Evolutionary conservation across 2,329 filamentous ascomycete species (phyloP), one percentile per base, ranked within the genome.

Genomic region (Talaromyces verruculosus): DNA sequence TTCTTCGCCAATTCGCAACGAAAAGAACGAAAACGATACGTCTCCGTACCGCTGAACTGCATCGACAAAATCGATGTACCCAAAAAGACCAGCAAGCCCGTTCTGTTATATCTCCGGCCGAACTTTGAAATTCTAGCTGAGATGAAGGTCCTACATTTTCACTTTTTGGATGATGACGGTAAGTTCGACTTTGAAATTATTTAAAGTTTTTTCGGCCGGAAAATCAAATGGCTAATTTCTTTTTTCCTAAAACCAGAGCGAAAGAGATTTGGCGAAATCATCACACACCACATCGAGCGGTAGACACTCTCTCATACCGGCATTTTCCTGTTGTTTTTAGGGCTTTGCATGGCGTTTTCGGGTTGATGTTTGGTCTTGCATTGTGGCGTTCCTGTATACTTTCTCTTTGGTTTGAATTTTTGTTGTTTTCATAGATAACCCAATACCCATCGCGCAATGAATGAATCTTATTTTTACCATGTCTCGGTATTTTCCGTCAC

Each of bases 1-100:
- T 79, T 76, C 63, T 80, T 81, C 67, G 77, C 78, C 5, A 81
- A 81, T 68, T 80, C 78, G 0, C 78, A 80, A 51, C 75, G 78
- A 8, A 76, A 72, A 35, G 76, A 78, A 47, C 69, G 74, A 10
- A 81, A 80, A 64, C 73, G 76, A 68, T 81, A 81, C 61, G 72
- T 80, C 6, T 78, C 77, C 0, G 73, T 81, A 51, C 78, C 79
- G 8, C 61, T 80, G n/a, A 77, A 75, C 64, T 79, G 77, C 66
- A 75, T 80, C 35, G 76, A 72, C 3, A 74, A 69, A 22, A 70
- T 80, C 45, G 77, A 77, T 53, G 74, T 75, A 13, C 75, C 74
- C 6, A 80, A 80, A 65, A 80, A 80, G 67, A 65, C 72, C 17
- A 76, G 77, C 6, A 72, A 73, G 47, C 78, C 79, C 39, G 74